Conservation (phyloP, 1,284 basidiomycete genomes). For the Naganishia cerealis region DNA sequence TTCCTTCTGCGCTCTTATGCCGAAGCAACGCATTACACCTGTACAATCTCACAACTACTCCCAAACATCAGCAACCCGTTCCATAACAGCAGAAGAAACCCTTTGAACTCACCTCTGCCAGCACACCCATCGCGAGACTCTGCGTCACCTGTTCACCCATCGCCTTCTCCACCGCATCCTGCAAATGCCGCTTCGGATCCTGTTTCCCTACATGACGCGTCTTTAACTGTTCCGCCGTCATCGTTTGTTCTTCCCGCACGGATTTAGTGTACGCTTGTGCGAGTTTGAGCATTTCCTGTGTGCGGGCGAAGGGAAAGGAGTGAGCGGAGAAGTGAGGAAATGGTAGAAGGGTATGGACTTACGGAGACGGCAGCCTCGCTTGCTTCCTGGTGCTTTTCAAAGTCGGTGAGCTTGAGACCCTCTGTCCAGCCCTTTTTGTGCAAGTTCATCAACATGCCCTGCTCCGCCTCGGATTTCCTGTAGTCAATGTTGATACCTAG, state of each 20-base stretch:
- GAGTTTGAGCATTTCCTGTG: conserved; percentile 82
- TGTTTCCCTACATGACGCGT: conserved; percentile 96
- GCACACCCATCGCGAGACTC: conserved; percentile 84
- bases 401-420: conserved; percentile 84
- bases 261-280: conserved; percentile 93
- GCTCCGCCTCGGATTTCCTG: conserved; percentile 93
- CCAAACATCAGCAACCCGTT: background rate
- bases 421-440: conserved; percentile 98
- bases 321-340: background rate
- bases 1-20: no score
- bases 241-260: conserved; percentile 89
- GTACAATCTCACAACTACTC: conserved; percentile 16
- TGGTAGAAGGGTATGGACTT: conserved; percentile 36
- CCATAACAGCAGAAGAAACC: background rate
- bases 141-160: conserved; percentile 96
- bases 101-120: conserved; percentile 64
- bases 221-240: conserved; percentile 85
- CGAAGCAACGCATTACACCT: background rate
- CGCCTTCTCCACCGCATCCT: conserved; percentile 92
- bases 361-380: conserved; percentile 93
- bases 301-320: background rate
- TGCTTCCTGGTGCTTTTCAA: conserved; percentile 75
- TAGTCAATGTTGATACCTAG: conserved; percentile 85
- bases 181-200: conserved; percentile 93
- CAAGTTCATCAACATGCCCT: conserved; percentile 96